Evolutionary conservation across 1,284 basidiomycete species (phyloP).

Genomic region (Cystobasidium sp.): DNA sequence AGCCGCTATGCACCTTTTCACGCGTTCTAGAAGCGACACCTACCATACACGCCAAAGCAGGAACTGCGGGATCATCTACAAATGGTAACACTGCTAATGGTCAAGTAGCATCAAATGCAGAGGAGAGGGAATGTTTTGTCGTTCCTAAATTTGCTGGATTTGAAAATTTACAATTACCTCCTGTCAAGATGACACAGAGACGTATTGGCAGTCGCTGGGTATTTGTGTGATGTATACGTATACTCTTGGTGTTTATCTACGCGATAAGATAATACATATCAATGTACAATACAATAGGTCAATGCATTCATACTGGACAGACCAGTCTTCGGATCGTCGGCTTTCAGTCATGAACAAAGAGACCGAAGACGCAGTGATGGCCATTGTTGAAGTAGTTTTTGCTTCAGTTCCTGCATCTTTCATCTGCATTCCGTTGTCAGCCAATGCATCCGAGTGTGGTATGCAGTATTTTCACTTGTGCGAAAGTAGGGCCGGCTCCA

Average conservation of each 20-base stretch:
- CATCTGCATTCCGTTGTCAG: no score
- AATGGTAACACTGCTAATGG: background rate
- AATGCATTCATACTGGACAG: no score
- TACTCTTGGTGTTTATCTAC: background rate
- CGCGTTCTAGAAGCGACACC: slow-evolving; percentile 70
- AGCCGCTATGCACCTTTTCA: slow-evolving; percentile 81
- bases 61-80: background rate
- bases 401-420: no score
- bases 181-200: slow-evolving; percentile 46
- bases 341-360: no score
- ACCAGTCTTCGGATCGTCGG: no score
- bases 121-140: slow-evolving; percentile 47
- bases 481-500: no score
- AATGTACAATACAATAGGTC: background rate
- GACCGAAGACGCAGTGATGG: no score
- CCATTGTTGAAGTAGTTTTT: no score
- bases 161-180: slow-evolving; percentile 46
- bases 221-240: slow-evolving; percentile 21
- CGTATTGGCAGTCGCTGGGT: slow-evolving; percentile 47
- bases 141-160: slow-evolving; percentile 48
- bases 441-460: no score
- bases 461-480: no score
- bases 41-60: background rate
- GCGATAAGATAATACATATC: background rate
- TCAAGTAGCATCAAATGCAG: slow-evolving; percentile 8